phyloP scores from a whole-genome alignment of 306 rosid species.

The Cicer cuneatum region DNA sequence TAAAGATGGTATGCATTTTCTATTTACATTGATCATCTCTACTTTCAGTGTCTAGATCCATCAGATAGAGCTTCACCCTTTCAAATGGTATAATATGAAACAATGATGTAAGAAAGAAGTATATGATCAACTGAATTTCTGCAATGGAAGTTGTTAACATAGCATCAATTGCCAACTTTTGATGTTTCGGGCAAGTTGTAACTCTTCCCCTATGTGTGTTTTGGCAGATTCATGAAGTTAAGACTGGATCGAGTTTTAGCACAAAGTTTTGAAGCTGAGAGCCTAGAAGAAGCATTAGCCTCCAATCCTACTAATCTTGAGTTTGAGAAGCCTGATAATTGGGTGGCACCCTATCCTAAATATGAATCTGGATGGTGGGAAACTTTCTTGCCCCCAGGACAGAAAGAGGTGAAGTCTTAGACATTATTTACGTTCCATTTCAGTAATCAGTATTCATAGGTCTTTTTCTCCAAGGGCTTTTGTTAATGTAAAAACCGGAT shows the following conservation, averaged over 20 bases:
- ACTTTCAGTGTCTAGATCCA: not conserved
- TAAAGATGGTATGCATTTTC: not conserved
- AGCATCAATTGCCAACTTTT: constrained; percentile 39
- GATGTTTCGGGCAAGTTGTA: constrained; percentile 32
- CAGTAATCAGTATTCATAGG: constrained; percentile 18
- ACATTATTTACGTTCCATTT: constrained; percentile 28
- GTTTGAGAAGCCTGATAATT: constrained; percentile 84
- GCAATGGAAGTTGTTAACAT: constrained; percentile 28
- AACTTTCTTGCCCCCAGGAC: constrained; percentile 69
- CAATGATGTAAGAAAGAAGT: constrained; percentile 11
- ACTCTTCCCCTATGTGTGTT: constrained; percentile 39
- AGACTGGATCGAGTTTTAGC: constrained; percentile 93
- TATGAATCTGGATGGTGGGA: constrained; percentile 95
- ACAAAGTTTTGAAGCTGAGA: constrained; percentile 76
- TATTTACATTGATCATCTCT: not conserved
- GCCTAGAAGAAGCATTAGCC: constrained; percentile 80
- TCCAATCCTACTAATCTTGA: constrained; percentile 76
- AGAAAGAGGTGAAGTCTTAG: constrained; percentile 64
- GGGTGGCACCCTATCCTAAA: constrained; percentile 96
- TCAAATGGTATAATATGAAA: constrained; percentile 28
- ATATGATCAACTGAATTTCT: constrained; percentile 15
- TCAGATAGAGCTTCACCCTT: constrained; percentile 27
- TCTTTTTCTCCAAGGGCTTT: constrained; percentile 19
- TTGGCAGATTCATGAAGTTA: constrained; percentile 91
- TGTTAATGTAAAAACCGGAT: constrained; percentile 31